Conservation (phyloP, 148 eudicot species). For the Rhododendron henanense region DNA sequence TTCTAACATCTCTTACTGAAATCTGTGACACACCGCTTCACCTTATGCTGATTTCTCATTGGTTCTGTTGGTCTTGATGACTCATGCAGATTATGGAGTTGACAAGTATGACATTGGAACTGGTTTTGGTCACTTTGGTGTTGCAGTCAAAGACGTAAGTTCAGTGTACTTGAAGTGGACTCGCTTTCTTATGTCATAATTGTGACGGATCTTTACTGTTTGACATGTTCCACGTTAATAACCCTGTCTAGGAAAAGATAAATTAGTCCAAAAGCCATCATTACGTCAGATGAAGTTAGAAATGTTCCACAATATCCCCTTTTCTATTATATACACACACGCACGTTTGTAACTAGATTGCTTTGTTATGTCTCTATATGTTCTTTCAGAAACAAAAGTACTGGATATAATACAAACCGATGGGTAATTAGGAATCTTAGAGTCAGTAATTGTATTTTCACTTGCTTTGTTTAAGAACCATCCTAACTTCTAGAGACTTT, state of each 20-base stretch:
- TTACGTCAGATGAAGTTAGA: neutral
- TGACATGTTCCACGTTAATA: neutral
- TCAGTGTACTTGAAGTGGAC: neutral
- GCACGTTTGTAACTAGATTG: neutral
- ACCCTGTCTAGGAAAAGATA: neutral
- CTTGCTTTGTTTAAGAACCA: neutral
- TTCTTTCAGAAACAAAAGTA: neutral
- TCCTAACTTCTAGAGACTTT: neutral
- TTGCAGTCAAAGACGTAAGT: constrained; percentile 84
- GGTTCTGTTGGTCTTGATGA: constrained; percentile 3
- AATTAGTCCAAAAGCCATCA: neutral
- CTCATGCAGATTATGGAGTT: constrained; percentile 72
- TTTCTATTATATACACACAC: neutral
- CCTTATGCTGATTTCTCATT: constrained; percentile 6
- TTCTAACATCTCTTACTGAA: neutral
- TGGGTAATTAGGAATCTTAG: neutral
- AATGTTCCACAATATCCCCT: neutral
- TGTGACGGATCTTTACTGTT: neutral
- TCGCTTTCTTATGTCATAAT: neutral
- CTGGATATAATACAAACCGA: neutral
- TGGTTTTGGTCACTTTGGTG: constrained; percentile 85
- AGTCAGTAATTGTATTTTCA: neutral
- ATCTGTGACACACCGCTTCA: neutral
- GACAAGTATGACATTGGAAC: constrained; percentile 81
- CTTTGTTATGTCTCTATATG: neutral